A percentile compares a stretch with the other conserved stretches of the same genome.
These are phyloP conservation scores for Fusarium floridanum DNA, from an alignment of 2,329 filamentous ascomycete genomes.

Conservation along the genomic window DNA sequence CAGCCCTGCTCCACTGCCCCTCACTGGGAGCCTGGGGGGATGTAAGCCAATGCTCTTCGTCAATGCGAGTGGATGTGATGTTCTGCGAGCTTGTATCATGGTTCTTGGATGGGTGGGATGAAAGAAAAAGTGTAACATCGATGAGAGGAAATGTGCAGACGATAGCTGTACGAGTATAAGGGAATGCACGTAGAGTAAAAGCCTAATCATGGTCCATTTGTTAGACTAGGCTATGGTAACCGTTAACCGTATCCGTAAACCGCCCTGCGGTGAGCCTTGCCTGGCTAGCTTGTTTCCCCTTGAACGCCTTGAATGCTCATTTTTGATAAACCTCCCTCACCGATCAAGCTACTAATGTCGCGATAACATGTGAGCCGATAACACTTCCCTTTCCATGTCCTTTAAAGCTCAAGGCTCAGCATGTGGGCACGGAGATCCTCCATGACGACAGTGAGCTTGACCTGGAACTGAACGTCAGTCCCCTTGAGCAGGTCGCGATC, in stretches of 20 bases:
- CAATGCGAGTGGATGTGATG: neutral
- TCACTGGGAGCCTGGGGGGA: neutral
- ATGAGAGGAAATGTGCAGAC: neutral
- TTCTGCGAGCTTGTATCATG: neutral
- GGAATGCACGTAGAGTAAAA: neutral
- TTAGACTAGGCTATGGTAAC: conserved; percentile 13
- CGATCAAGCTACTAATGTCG: neutral
- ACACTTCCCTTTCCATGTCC: no score
- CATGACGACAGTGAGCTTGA: conserved; percentile 10
- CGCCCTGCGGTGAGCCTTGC: conserved; percentile 24
- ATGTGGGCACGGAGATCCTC: conserved; percentile 13
- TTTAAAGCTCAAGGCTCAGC: neutral
- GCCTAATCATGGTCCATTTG: neutral
- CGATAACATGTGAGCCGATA: neutral
- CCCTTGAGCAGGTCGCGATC: conserved; percentile 16
- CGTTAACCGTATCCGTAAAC: neutral
- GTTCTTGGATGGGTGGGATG: neutral
- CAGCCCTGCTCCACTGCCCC: conserved; percentile 7
- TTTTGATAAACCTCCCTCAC: neutral
- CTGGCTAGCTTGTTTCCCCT: neutral
- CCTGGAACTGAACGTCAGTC: conserved; percentile 16
- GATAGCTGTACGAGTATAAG: neutral
- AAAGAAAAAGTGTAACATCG: neutral
- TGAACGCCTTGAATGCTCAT: neutral
- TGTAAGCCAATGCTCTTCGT: neutral